Evolutionary conservation across 202 grass and related monocot genomes (phyloP), one percentile per base, ranked within the genome.

Genomic region (Carex arenaria): DNA sequence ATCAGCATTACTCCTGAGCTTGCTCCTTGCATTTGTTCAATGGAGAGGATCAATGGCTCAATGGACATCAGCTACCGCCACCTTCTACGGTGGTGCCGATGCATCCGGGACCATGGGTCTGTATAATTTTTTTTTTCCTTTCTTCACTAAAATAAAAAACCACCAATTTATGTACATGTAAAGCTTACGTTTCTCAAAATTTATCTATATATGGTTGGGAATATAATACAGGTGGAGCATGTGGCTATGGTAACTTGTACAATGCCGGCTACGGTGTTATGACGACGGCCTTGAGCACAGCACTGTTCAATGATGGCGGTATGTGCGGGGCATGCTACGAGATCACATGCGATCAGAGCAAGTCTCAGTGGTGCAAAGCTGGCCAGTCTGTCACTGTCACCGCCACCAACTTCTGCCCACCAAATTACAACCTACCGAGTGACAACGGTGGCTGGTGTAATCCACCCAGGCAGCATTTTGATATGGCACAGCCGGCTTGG

Each of bases 51-150:
- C 83, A 11, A 42, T 15, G 72, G 91, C 89, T 19, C 63, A 88
- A 31, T 88, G 69, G 89, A 89, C 69, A 3, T 10, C 86, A 36
- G 91, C 90, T 63, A 86, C 62, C 26, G 94, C 91, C 9, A 97
- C 94, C 32, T 94, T 97, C 83, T 97, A 97, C 3, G 94, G 94
- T 40, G 94, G 88, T 0, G 63, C 82, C 55, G 88, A 94, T 57
- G 88, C 83, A 55, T 90, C 91, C 26, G 84, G 87, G 71, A 94
- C 94, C 23, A 93, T 92, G 91, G 89, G 94, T 90, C 20, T 67
- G 22, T 18, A 30, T 31, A 43, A 1, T n/a, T n/a, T n/a, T n/a
- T n/a, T n/a, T n/a, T n/a, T n/a, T n/a, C n/a, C 72, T 32, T 14
- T 15, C 4, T 79, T 59, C 49, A 49, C 9, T 34, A 8, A 64